Evolutionary conservation across 2,329 filamentous ascomycete species (phyloP), one percentile per base, ranked within the genome.

Genomic region (Pseudogymnoascus sp.): DNA sequence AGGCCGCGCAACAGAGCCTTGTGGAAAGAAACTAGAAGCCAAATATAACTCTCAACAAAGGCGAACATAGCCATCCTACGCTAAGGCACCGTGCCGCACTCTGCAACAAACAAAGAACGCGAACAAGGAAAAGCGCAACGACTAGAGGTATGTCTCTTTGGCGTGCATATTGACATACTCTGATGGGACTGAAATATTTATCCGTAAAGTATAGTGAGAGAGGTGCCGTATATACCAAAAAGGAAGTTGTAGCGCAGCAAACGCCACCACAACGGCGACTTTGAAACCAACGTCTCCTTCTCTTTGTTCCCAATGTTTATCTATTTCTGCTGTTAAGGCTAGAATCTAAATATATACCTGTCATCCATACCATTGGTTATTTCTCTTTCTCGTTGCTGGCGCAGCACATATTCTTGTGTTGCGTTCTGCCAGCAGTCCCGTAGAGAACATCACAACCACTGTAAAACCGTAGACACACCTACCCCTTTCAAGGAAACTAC

Each of bases 321-420:
- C 29, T 57, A 36, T 14, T 11, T 57, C 8, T 12, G 51, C 51
- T 57, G 29, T 57, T 57, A 21, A 12, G 29, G 51, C 29, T 14
- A 36, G 16, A 57, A 57, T 57, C 51, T 57, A 57, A 57, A 36
- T 57, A 57, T 57, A 34, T 57, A 34, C 29, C 11, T 57, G 51
- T 36, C 10, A 18, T 21, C 18, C n/a, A 34, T 21, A 18, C n/a
- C 29, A 14, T 8, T 57, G 29, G 29, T 36, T 7, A 2, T 8
- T 57, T 29, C 16, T 34, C 16, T 18, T 34, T 18, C 51, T 57
- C n/a, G 8, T 34, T 36, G 34, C 51, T 57, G 11, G 51, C 16
- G 5, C 10, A 34, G 29, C 16, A 21, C 26, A 57, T 36, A 57
- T 57, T 57, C 29, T 12, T 57, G 29, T 34, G 51, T 29, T 34